phyloP scores from a whole-genome alignment of 2,329 filamentous ascomycete genomes.

The Alternaria hordeiaustralica region DNA sequence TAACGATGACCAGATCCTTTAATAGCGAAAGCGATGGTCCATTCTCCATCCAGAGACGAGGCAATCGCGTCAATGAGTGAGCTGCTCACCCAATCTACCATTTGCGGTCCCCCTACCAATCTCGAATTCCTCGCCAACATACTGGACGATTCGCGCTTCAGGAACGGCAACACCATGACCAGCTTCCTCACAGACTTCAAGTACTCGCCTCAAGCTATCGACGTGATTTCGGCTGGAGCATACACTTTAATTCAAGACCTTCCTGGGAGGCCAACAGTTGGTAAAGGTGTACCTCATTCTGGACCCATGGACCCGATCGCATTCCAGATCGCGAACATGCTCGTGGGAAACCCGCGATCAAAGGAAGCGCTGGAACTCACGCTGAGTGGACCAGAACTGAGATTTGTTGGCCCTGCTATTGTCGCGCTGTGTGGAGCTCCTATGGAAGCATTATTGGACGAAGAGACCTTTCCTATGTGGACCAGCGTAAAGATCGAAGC shows the following conservation, averaged over 20 bases:
- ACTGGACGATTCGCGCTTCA: constrained; percentile 55
- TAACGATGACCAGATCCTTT: constrained; percentile 51
- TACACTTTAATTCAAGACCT: constrained; percentile 67
- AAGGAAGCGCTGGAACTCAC: constrained; percentile 67
- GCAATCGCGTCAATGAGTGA: constrained; percentile 55
- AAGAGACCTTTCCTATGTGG: constrained; percentile 61
- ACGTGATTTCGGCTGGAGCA: constrained; percentile 63
- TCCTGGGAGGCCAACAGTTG: constrained; percentile 62
- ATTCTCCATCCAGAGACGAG: constrained; percentile 51
- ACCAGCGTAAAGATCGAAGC: constrained; percentile 57
- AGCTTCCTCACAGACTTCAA: constrained; percentile 61
- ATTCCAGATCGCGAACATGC: constrained; percentile 64
- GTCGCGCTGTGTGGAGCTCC: constrained; percentile 65
- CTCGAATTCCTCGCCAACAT: constrained; percentile 62
- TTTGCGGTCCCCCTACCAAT: constrained; percentile 64
- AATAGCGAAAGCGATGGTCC: constrained; percentile 65
- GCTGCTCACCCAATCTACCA: constrained; percentile 54
- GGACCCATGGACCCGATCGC: constrained; percentile 69
- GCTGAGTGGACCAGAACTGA: constrained; percentile 64
- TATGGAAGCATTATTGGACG: constrained; percentile 61
- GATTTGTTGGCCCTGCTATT: constrained; percentile 61
- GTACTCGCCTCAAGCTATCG: constrained; percentile 59
- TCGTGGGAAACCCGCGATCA: constrained; percentile 62
- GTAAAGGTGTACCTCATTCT: constrained; percentile 64
- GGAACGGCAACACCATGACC: constrained; percentile 61